Evolutionary conservation across 192 early-diverging fungal species (phyloP).

Genomic region (Rhizophagus prolifer): DNA sequence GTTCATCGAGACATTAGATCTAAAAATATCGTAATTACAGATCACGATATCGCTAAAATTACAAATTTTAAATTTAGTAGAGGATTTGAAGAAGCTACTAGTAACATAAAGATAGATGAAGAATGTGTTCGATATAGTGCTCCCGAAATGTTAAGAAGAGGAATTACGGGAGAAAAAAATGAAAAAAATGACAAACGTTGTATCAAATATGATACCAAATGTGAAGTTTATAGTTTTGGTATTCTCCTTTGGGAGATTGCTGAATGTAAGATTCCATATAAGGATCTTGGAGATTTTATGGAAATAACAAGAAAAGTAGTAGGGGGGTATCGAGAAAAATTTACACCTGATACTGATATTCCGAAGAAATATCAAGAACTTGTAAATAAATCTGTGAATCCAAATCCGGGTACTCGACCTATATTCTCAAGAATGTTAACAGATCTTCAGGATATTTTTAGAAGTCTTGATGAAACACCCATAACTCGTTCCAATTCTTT

Average conservation of each 20-base stretch:
- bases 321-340: background rate
- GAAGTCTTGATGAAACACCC: background rate
- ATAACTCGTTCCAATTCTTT: no score
- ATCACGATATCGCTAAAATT: background rate
- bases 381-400: background rate
- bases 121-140: background rate
- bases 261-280: background rate
- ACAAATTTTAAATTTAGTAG: background rate
- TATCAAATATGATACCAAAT: background rate
- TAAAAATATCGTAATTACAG: background rate
- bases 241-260: slow-evolving; percentile 12
- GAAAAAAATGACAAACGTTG: background rate
- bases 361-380: background rate
- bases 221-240: slow-evolving; percentile 14
- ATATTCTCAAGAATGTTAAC: background rate
- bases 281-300: background rate
- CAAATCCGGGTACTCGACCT: background rate
- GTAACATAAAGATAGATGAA: background rate
- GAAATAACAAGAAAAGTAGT: background rate
- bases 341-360: background rate
- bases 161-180: background rate
- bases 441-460: background rate
- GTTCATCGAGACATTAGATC: background rate
- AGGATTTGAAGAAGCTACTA: background rate
- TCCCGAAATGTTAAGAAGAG: background rate